Base-by-base conservation (phyloP, 805 yeast species). In the Yamadazyma tumulicola region DNA sequence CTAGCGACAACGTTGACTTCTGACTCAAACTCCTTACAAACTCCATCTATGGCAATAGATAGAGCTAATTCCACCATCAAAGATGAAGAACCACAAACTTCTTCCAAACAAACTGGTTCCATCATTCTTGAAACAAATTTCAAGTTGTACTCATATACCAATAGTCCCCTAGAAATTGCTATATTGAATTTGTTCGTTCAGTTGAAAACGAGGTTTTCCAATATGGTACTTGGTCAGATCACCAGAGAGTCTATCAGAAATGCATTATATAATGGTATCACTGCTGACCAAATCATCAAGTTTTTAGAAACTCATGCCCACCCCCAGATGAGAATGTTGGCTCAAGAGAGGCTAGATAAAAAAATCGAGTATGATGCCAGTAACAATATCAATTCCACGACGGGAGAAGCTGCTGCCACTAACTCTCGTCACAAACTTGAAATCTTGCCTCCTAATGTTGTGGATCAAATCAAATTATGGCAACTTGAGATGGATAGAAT, bases 401-500 rank as follows among this genome's bases (percentile, higher is more conserved):
- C 65, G 65, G 24, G n/a, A 13, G 14, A 65, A 64, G 1, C 67
- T 64, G 38, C 29, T 11, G 21, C 67, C 59, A 37, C 47, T 2
- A 64, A 63, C 10, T 60, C 71, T 6, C 72, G 72, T 42, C 74
- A 78, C 45, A 54, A 73, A 43, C 49, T 79, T 39, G 80, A 81
- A 51, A 65, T 93, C 9, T 56, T 85, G 5, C 97, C 97, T 3
- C 96, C 97, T 0, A 93, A 96, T 0, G 95, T 93, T n/a, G 85
- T 86, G 1, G 99, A 93, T 59, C 99, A 93, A 57, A 85, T 93
- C 48, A 81, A 80, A 54, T 69, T 93, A 34, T 93, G 99, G 99
- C 97, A 93, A 64, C 67, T 93, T 41, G 99, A 93, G 55, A 61
- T 89, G 63, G 97, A 93, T 57, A 75, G 99, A 60, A 85, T 93